Conservation (phyloP, 352 stramenopile genomes). For the Globisporangium alternatum region DNA sequence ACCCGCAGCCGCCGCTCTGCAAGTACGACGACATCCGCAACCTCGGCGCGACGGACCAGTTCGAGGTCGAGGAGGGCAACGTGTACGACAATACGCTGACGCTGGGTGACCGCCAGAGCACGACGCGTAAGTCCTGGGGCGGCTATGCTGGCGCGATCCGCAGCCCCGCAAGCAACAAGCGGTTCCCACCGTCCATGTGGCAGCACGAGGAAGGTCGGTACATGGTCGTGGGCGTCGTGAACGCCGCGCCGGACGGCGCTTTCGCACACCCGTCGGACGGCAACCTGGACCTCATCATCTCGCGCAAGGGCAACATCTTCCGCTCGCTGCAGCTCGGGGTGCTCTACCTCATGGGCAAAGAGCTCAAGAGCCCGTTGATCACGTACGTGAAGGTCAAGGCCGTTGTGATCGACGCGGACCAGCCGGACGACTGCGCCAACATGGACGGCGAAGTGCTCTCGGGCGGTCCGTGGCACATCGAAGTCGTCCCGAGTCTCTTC, state of each 20-base stretch:
- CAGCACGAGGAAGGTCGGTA: slow-evolving; percentile 59
- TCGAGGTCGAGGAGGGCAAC: slow-evolving; percentile 78
- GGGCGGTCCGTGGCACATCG: slow-evolving; percentile 73
- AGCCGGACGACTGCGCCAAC: slow-evolving; percentile 69
- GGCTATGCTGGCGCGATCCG: slow-evolving; percentile 49
- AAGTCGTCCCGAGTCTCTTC: slow-evolving; percentile 84
- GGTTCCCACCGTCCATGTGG: slow-evolving; percentile 61
- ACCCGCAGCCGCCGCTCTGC: slow-evolving; percentile 57
- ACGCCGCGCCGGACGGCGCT: slow-evolving; percentile 64
- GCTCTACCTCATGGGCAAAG: slow-evolving; percentile 72
- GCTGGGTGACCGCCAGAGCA: slow-evolving; percentile 29
- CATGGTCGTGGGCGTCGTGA: slow-evolving; percentile 70
- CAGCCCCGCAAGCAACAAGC: slow-evolving; percentile 58
- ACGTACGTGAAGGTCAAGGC: slow-evolving; percentile 83
- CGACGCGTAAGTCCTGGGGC: slow-evolving; percentile 64
- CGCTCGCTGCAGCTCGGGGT: slow-evolving; percentile 43
- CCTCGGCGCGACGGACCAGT: slow-evolving; percentile 72
- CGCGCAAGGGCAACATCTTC: slow-evolving; percentile 56
- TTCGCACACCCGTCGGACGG: slow-evolving; percentile 77
- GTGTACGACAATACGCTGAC: slow-evolving; percentile 48
- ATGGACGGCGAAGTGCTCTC: slow-evolving; percentile 78
- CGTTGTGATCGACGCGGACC: slow-evolving; percentile 62
- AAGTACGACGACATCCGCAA: slow-evolving; percentile 79
- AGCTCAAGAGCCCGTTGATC: slow-evolving; percentile 62
- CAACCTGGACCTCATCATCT: slow-evolving; percentile 76